phyloP scores from a whole-genome alignment of 768 basidiomycete genomes.

The Boletus rufocinnamomeus region DNA sequence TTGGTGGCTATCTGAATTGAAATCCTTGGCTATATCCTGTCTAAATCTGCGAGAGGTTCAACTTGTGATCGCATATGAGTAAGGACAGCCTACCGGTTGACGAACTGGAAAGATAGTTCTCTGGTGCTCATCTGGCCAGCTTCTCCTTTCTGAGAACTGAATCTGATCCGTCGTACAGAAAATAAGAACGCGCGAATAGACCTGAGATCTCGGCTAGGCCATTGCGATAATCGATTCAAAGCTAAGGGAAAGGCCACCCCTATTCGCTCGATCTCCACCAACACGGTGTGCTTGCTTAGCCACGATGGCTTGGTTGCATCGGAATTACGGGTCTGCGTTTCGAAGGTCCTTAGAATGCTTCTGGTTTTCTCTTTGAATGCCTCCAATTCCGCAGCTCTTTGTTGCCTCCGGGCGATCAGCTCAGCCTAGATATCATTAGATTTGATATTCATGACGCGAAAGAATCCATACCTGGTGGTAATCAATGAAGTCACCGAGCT shows the following conservation, averaged over 20 bases:
- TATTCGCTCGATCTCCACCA: conserved; percentile 61
- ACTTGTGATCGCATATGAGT: background rate
- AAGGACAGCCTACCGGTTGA: conserved; percentile 55
- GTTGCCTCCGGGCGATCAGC: conserved; percentile 69
- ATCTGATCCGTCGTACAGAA: conserved; percentile 73
- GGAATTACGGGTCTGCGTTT: conserved; percentile 48
- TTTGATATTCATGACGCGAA: background rate
- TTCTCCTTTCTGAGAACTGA: conserved; percentile 73
- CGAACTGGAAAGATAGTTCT: conserved; percentile 83
- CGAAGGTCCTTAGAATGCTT: conserved; percentile 72
- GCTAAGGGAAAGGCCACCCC: conserved; percentile 91
- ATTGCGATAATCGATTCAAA: conserved; percentile 50
- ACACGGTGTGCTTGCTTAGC: conserved; percentile 57
- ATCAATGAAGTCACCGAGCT: conserved; percentile 87
- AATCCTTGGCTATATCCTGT: conserved; percentile 70
- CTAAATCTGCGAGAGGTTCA: conserved; percentile 60
- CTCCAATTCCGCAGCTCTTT: conserved; percentile 73
- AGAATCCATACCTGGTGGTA: conserved; percentile 63
- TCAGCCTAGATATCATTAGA: conserved; percentile 56
- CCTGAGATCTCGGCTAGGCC: conserved; percentile 40
- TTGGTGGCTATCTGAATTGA: conserved; percentile 64
- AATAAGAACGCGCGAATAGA: conserved; percentile 82
- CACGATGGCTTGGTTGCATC: conserved; percentile 42
- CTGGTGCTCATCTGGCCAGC: conserved; percentile 74
- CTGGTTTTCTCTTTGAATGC: conserved; percentile 83